Percentiles rank a stretch among this genome's conserved stretches.
phyloP scores from a whole-genome alignment of 2,329 filamentous ascomycete species.

The Dactylonectria macrodidyma region DNA sequence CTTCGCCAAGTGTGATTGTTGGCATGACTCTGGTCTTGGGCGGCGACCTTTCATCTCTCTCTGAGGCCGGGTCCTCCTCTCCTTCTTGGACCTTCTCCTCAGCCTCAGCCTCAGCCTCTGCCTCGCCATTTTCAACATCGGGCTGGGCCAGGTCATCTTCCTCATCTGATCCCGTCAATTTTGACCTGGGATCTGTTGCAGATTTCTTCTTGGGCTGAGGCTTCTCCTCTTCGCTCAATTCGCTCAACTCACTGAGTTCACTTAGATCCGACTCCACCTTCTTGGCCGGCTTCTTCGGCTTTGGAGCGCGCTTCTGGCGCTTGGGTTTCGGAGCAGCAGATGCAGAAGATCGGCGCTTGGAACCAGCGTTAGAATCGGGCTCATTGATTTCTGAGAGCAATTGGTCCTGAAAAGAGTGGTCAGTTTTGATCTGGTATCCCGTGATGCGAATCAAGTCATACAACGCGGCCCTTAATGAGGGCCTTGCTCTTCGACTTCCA shows the following conservation, averaged over 20 bases:
- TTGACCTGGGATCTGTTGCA: conserved; percentile 33
- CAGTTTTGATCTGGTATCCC: conserved; percentile 6
- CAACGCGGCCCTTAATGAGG: conserved; percentile 69
- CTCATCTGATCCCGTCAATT: conserved; percentile 50
- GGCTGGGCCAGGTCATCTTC: conserved; percentile 34
- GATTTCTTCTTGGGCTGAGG: conserved; percentile 38
- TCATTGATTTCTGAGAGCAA: conserved; percentile 48
- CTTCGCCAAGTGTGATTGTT: conserved; percentile 39
- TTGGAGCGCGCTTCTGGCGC: conserved; percentile 55
- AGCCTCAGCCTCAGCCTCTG: conserved; percentile 28
- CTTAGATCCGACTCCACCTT: conserved; percentile 42
- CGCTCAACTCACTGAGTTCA: conserved; percentile 34
- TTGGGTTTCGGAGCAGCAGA: conserved; percentile 56
- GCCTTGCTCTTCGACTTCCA: conserved; percentile 74
- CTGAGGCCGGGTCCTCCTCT: neutral
- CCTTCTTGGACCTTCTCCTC: conserved; percentile 18
- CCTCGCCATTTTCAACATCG: conserved; percentile 30
- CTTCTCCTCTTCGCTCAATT: conserved; percentile 40
- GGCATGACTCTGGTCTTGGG: conserved; percentile 16
- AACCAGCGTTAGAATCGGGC: conserved; percentile 43
- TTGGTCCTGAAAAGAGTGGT: conserved; percentile 49
- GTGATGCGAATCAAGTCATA: conserved; percentile 53
- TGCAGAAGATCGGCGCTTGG: conserved; percentile 55
- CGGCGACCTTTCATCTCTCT: conserved; percentile 24
- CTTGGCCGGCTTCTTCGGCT: conserved; percentile 42